These are phyloP conservation scores for Thielaviopsis populi DNA, from an alignment of 2,329 filamentous ascomycete species.

Conservation along the genomic window DNA sequence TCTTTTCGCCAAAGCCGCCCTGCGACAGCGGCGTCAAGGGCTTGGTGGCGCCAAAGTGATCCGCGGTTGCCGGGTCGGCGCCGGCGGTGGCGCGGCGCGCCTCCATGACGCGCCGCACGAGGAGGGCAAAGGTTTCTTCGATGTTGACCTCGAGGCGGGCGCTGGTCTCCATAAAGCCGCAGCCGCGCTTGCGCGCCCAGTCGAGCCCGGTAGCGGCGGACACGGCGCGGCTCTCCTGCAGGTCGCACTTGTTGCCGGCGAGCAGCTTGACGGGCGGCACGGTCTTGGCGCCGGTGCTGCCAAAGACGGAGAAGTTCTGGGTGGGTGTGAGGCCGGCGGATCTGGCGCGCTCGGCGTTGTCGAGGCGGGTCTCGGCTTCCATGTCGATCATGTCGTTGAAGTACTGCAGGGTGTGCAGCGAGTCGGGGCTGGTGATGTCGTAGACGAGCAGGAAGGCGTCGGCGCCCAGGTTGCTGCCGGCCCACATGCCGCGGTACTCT, in stretches of 20 bases:
- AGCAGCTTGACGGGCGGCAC: slow-evolving; percentile 67
- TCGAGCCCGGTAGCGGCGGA: slow-evolving; percentile 57
- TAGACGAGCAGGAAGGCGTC: slow-evolving; percentile 79
- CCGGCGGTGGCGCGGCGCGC: slow-evolving; percentile 35
- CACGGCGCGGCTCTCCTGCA: slow-evolving; percentile 54
- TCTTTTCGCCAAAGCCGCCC: slow-evolving; percentile 28
- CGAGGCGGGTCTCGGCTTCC: slow-evolving; percentile 55
- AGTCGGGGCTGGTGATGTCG: slow-evolving; percentile 60
- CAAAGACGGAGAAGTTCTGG: slow-evolving; percentile 22
- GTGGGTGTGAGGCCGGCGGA: slow-evolving; percentile 27
- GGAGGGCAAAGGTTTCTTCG: slow-evolving; percentile 70
- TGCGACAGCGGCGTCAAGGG: slow-evolving; percentile 39
- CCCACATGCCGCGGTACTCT: slow-evolving; percentile 81
- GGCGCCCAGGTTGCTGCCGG: slow-evolving; percentile 58
- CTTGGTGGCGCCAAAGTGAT: slow-evolving; percentile 41
- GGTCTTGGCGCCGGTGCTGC: slow-evolving; percentile 31
- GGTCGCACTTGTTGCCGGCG: slow-evolving; percentile 74
- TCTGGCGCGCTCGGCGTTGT: slow-evolving; percentile 42
- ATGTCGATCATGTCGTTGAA: slow-evolving; percentile 76
- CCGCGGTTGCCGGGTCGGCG: slow-evolving; percentile 26
- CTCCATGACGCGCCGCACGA: slow-evolving; percentile 47
- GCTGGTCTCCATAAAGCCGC: slow-evolving; percentile 83
- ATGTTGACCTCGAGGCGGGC: slow-evolving; percentile 75
- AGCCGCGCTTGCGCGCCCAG: slow-evolving; percentile 57
- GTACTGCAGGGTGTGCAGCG: slow-evolving; percentile 56